phyloP scores from a whole-genome alignment of 2,329 filamentous ascomycete species.

The Metarhizium guizhouense region DNA sequence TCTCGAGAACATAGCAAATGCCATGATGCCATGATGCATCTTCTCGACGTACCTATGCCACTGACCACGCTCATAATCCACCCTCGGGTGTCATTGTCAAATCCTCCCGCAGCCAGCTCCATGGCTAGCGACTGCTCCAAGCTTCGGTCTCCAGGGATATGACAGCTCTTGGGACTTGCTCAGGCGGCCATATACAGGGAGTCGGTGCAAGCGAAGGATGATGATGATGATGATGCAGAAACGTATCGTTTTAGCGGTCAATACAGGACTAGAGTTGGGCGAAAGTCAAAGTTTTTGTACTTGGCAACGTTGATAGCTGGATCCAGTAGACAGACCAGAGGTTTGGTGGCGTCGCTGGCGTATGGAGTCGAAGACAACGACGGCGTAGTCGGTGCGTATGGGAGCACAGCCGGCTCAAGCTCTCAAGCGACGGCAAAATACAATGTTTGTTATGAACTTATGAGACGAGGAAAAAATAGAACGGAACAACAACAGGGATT shows the following conservation, averaged over 20 bases:
- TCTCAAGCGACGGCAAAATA: not conserved
- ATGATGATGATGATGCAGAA: not conserved
- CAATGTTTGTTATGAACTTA: too few relatives aligned
- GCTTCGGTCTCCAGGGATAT: not conserved
- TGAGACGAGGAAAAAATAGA: not conserved
- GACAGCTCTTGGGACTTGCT: too few relatives aligned
- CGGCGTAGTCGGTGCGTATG: not conserved
- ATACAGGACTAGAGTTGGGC: too few relatives aligned
- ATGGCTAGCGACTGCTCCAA: conserved; percentile 20
- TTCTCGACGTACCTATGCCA: conserved; percentile 48
- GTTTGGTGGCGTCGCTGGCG: conserved; percentile 1
- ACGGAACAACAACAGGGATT: not conserved
- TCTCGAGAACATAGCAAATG: not conserved
- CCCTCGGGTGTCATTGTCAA: conserved; percentile 77
- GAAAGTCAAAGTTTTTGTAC: not conserved
- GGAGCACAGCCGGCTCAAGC: not conserved
- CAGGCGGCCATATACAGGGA: not conserved
- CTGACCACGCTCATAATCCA: conserved; percentile 92
- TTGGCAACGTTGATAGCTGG: not conserved
- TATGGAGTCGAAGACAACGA: not conserved
- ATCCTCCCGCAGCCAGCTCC: conserved; percentile 23
- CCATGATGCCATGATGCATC: not conserved
- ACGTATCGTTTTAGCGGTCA: not conserved
- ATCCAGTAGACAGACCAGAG: not conserved
- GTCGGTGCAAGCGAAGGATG: not conserved